Conservation (phyloP, 1,284 basidiomycete species). For the Fomes fomentarius region DNA sequence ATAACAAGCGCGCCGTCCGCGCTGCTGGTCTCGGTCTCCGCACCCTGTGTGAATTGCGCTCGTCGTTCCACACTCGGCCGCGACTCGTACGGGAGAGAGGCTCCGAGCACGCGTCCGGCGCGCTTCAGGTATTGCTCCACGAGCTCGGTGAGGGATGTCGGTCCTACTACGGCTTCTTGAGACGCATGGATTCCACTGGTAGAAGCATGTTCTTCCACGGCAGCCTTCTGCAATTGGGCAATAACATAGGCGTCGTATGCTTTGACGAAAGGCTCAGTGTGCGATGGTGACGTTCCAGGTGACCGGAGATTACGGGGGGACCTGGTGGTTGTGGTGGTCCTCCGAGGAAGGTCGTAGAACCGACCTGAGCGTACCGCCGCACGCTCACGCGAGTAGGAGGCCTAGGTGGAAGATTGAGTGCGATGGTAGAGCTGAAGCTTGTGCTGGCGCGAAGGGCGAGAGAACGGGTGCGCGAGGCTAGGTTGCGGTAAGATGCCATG, state of each 20-base stretch:
- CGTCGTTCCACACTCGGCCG: conserved; percentile 41
- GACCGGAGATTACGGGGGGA: conserved; percentile 10
- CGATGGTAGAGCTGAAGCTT: not conserved
- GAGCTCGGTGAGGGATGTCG: conserved; percentile 25
- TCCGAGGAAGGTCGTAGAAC: conserved; percentile 30
- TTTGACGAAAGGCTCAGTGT: conserved; percentile 14
- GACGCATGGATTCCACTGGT: not conserved
- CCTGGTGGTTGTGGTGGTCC: conserved; percentile 26
- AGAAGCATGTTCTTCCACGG: not conserved
- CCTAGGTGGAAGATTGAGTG: not conserved
- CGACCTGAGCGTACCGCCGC: conserved; percentile 33
- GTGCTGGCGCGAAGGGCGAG: not conserved
- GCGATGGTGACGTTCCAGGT: conserved; percentile 6
- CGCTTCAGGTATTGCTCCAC: conserved; percentile 41
- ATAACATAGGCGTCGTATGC: conserved; percentile 27
- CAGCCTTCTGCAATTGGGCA: conserved; percentile 19
- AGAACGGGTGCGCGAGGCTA: not conserved
- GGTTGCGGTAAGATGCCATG: not conserved
- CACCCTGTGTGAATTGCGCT: conserved; percentile 29
- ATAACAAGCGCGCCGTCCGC: conserved; percentile 49
- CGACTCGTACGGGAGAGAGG: conserved; percentile 54
- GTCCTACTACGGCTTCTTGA: not conserved
- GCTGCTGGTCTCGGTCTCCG: conserved; percentile 2
- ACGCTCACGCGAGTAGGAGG: no score
- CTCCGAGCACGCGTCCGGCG: conserved; percentile 46